These are phyloP conservation scores for Fusarium temperatum DNA, from an alignment of 2,329 filamentous ascomycete species.

Conservation along the genomic window DNA sequence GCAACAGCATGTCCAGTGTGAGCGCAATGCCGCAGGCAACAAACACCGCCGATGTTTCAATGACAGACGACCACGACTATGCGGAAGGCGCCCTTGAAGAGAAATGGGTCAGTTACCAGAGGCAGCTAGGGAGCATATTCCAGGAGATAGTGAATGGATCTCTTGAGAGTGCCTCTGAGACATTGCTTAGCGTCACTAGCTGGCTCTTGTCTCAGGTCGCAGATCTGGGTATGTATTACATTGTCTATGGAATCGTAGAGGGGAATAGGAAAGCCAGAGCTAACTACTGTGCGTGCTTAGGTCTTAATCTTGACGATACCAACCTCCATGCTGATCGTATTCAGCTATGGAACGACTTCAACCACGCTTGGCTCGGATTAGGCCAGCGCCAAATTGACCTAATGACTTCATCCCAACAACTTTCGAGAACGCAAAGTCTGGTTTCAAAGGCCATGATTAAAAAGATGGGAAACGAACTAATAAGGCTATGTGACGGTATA, in stretches of 20 bases:
- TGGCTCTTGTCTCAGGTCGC: slow-evolving; percentile 66
- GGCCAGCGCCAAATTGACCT: slow-evolving; percentile 86
- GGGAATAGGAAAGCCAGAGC: neutral
- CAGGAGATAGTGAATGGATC: slow-evolving; percentile 69
- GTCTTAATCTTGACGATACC: slow-evolving; percentile 85
- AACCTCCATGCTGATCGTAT: slow-evolving; percentile 78
- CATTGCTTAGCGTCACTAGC: slow-evolving; percentile 61
- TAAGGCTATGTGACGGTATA: slow-evolving; percentile 84
- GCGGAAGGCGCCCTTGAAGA: slow-evolving; percentile 68
- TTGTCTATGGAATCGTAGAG: neutral
- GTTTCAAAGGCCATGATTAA: slow-evolving; percentile 76
- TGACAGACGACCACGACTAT: slow-evolving; percentile 66
- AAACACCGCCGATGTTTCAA: slow-evolving; percentile 55
- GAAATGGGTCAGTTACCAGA: slow-evolving; percentile 73
- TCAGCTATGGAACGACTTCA: slow-evolving; percentile 93
- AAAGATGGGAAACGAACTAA: slow-evolving; percentile 82
- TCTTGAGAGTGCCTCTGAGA: slow-evolving; percentile 61
- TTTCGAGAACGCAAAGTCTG: slow-evolving; percentile 67
- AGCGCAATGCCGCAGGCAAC: slow-evolving; percentile 54
- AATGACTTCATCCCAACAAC: slow-evolving; percentile 66
- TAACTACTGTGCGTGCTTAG: slow-evolving; percentile 56
- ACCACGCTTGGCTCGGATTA: slow-evolving; percentile 86
- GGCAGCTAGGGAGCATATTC: slow-evolving; percentile 73
- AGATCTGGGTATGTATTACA: slow-evolving; percentile 60
- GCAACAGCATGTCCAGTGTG: slow-evolving; percentile 57